Evolutionary conservation across 805 yeast species (phyloP), one percentile per base, ranked within the genome.

Genomic region (Saturnispora serradocipensis): DNA sequence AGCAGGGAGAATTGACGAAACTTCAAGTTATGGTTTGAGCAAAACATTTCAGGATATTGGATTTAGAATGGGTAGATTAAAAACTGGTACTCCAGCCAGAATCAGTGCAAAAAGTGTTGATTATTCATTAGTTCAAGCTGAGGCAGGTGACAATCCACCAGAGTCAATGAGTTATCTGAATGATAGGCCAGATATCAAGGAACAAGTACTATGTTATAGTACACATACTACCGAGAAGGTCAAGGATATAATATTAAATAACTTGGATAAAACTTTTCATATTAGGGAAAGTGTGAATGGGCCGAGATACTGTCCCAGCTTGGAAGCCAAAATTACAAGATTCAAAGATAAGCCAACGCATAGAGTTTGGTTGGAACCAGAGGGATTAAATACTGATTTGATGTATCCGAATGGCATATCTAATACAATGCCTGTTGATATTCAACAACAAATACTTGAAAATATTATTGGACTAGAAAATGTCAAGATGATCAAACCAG

Each of bases 11-110:
- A 84, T 91, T 27, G 97, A 96, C 4, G 99, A 93, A 68, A 79
- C 74, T 20, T 93, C 98, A 2, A 87, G 97, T 0, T 86, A 81
- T 67, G 98, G 98, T 1, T 75, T 93, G 24, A 84, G 96, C 35
- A 72, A 80, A 45, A 89, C 98, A 1, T 75, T 93, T 40, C 68
- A 72, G 27, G 80, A 80, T 3, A 84, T 86, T 1, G 96, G 96
- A 0, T 91, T 93, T 64, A 72, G 79, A 54, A 69, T 93, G 49
- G 98, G 98, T 0, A 74, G 99, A 51, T 72, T 93, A 58, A 93
- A 93, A 62, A 93, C 99, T 0, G 99, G 99, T 0, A 93, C 99
- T 0, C 99, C 99, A 0, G 96, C 98, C 2, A 74, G 99, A 53
- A 69, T 93, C 25, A 83, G 85, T 45, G 75, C 82, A 1, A 74